Conservation (phyloP, 2,329 filamentous ascomycete species). For the Diaporthe aspalathi region DNA sequence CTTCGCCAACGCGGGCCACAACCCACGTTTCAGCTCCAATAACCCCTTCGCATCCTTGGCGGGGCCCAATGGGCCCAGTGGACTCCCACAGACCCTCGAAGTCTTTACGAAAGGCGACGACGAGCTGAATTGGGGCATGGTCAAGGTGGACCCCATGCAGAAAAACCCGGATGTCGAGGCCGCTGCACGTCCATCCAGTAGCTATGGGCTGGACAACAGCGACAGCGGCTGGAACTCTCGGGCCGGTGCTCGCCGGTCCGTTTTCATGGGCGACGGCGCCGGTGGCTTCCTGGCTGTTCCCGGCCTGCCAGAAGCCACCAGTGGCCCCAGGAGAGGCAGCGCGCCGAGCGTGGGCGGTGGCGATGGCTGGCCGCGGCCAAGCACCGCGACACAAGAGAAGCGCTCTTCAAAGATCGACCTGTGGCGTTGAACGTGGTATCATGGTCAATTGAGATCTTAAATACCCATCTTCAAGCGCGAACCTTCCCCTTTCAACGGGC, state of each 20-base stretch:
- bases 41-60: constrained; percentile 64
- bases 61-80: constrained; percentile 47
- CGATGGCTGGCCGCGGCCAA: constrained; percentile 57
- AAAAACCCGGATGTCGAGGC: constrained; percentile 45
- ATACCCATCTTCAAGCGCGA: neutral
- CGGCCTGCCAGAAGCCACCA: constrained; percentile 42
- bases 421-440: constrained; percentile 51
- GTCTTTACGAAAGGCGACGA: constrained; percentile 71
- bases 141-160: constrained; percentile 56
- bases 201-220: constrained; percentile 68
- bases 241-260: constrained; percentile 62
- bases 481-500: too few species aligned
- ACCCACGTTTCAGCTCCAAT: constrained; percentile 68
- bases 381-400: constrained; percentile 56
- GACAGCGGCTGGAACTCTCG: constrained; percentile 63
- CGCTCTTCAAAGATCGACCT: constrained; percentile 54
- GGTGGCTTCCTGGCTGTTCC: constrained; percentile 67
- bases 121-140: constrained; percentile 69
- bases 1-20: constrained; percentile 42
- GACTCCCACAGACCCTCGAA: constrained; percentile 66
- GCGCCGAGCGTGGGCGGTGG: constrained; percentile 41
- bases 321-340: constrained; percentile 39
- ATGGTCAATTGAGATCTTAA: too few species aligned
- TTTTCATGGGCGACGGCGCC: constrained; percentile 63
- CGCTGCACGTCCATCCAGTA: constrained; percentile 58